Conservation (phyloP, 768 basidiomycete species). For the Wakefieldia striispora region DNA sequence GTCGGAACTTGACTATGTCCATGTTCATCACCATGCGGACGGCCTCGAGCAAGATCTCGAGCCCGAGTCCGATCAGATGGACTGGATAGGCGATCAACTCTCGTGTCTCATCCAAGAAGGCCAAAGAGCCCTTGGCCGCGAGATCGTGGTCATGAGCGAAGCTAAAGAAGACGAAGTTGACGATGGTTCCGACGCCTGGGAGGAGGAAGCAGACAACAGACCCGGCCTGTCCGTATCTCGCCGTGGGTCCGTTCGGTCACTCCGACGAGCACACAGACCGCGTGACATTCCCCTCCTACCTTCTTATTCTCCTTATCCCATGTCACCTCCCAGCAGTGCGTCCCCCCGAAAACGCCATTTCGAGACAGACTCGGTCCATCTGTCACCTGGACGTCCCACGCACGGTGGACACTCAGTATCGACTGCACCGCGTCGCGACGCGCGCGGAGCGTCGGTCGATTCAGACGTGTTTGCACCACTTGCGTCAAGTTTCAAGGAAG, state of each 20-base stretch:
- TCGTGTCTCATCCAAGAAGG: conserved; percentile 73
- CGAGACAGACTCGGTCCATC: conserved; percentile 21
- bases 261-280: conserved; percentile 22
- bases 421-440: conserved; percentile 14
- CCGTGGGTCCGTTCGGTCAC: conserved; percentile 26
- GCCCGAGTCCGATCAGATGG: conserved; percentile 59
- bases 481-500: conserved; percentile 39
- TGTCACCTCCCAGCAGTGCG: conserved; percentile 27
- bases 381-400: conserved; percentile 22
- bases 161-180: conserved; percentile 73
- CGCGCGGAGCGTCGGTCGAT: conserved; percentile 37
- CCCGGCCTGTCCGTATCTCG: conserved; percentile 24
- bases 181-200: conserved; percentile 74
- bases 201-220: conserved; percentile 49
- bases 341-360: conserved; percentile 37
- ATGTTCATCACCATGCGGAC: conserved; percentile 29
- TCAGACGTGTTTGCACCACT: conserved; percentile 26
- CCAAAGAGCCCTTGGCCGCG: conserved; percentile 69
- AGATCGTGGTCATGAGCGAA: conserved; percentile 78
- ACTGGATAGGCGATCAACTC: conserved; percentile 77
- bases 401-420: conserved; percentile 9
- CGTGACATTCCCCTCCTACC: conserved; percentile 26
- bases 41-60: conserved; percentile 35
- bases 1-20: conserved; percentile 45
- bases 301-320: conserved; percentile 27